Evolutionary conservation across 352 stramenopile species (phyloP), one percentile per base, ranked within the genome.

Genomic region (Globisporangium emineosum): DNA sequence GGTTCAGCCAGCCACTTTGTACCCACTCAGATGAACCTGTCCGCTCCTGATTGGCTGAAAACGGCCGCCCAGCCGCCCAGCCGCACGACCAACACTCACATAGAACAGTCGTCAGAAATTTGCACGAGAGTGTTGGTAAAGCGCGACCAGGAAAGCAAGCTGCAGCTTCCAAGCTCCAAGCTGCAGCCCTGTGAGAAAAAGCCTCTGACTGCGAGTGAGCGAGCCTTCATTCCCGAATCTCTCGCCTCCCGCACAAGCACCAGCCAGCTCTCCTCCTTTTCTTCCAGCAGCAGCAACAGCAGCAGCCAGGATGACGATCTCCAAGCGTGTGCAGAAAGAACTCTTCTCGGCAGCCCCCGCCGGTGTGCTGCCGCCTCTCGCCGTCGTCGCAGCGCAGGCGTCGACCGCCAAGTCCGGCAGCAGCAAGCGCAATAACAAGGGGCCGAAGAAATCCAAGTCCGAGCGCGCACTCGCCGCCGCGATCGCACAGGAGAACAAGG

Each of bases 321-420:
- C 76, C 60, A 81, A 79, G 66, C 76, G 76, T 66, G 76, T 83
- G n/a, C 76, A 83, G 42, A 79, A 79, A 32, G 76, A 83, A 50
- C 71, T 83, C 17, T 72, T 79, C 51, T 73, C 79, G 58, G 71
- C 76, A 17, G 76, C 77, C 27, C 66, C 73, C 6, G 68, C 70
- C 10, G 61, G 73, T 25, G 55, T 73, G 49, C 69, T 83, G 30
- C 59, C 68, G 55, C 65, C 54, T 37, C 58, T 32, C 50, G 40
- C 66, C 30, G 54, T 45, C 64, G 57, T 53, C 56, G 30, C 62
- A 53, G 52, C 67, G 47, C 47, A 60, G 21, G 17, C 15, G 21
- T 47, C 30, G 30, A 56, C 17, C 12, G 10, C 51, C 19, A 62
- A 62, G 51, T 21, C 21, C 55, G 47, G 51, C 8, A 32, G 49